phyloP scores from a whole-genome alignment of 306 rosid species.

The Rosa chinensis region DNA sequence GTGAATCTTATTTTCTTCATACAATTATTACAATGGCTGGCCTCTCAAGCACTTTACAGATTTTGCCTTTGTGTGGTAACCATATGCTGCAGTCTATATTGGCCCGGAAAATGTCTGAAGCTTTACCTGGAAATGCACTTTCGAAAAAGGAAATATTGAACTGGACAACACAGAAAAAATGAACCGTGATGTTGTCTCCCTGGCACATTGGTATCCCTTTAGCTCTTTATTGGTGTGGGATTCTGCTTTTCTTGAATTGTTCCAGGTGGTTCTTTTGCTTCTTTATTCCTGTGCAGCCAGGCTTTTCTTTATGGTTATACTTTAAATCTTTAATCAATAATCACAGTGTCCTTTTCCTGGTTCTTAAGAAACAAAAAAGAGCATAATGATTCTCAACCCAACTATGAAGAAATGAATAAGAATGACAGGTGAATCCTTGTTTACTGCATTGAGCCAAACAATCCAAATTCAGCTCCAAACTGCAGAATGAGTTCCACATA shows the following conservation, averaged over 20 bases:
- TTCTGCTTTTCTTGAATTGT: conserved; percentile 28
- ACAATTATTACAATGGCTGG: neutral
- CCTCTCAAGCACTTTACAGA: conserved; percentile 27
- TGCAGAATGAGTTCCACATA: neutral
- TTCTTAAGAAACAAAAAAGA: conserved; percentile 4
- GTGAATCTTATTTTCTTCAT: conserved; percentile 24
- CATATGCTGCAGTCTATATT: conserved; percentile 25
- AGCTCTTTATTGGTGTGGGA: conserved; percentile 10
- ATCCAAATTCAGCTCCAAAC: neutral
- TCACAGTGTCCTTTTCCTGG: conserved; percentile 1
- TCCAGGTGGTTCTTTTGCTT: conserved; percentile 33
- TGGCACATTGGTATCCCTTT: conserved; percentile 3
- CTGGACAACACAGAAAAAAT: conserved; percentile 34
- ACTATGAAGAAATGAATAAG: neutral
- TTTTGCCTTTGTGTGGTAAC: conserved; percentile 25
- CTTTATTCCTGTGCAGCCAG: conserved; percentile 35
- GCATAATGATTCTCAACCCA: neutral
- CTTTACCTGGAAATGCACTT: conserved; percentile 37
- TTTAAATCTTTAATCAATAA: conserved; percentile 13
- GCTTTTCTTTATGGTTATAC: conserved; percentile 30
- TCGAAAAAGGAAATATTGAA: conserved; percentile 34
- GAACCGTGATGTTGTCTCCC: conserved; percentile 26
- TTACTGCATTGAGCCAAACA: neutral
- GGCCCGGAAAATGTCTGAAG: conserved; percentile 22
- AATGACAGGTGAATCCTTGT: conserved; percentile 2